Conservation (phyloP, 2,329 filamentous ascomycete species). For the Penicillium sp. region DNA sequence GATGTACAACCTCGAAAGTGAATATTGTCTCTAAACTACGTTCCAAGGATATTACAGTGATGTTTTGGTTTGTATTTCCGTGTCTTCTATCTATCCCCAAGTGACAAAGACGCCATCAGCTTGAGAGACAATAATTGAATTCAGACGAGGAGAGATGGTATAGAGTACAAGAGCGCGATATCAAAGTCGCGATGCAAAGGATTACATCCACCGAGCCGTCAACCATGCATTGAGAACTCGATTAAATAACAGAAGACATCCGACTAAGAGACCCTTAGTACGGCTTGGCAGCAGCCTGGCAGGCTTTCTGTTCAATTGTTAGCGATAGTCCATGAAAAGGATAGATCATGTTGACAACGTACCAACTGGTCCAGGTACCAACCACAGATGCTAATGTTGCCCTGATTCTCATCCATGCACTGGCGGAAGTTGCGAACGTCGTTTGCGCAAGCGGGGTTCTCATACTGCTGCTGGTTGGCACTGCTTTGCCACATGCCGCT, state of each 20-base stretch:
- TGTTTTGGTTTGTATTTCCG: background rate
- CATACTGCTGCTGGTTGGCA: slow-evolving; percentile 47
- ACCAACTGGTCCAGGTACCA: slow-evolving; percentile 96
- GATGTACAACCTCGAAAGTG: no score
- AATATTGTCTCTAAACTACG: no score
- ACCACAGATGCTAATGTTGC: slow-evolving; percentile 91
- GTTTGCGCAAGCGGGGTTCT: slow-evolving; percentile 64
- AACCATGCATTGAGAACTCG: background rate
- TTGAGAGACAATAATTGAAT: slow-evolving; percentile 8
- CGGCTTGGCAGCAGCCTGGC: slow-evolving; percentile 69
- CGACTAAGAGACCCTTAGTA: slow-evolving; percentile 51
- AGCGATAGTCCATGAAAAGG: slow-evolving; percentile 16
- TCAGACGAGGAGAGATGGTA: slow-evolving; percentile 23
- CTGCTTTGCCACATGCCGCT: slow-evolving; percentile 44
- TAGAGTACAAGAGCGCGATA: slow-evolving; percentile 23
- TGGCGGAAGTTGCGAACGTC: slow-evolving; percentile 83
- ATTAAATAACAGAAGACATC: background rate
- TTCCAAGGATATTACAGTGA: background rate
- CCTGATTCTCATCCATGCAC: slow-evolving; percentile 93
- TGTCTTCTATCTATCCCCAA: background rate
- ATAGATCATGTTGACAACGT: slow-evolving; percentile 20
- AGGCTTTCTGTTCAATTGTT: slow-evolving; percentile 60
- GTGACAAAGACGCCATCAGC: slow-evolving; percentile 2
- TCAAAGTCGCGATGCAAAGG: slow-evolving; percentile 20
- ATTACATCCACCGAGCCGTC: slow-evolving; percentile 4